A percentile compares a stretch with the other conserved stretches of the same genome.
Evolutionary conservation across 352 stramenopile species (phyloP).

Genomic region (Phytophthora ohioensis): DNA sequence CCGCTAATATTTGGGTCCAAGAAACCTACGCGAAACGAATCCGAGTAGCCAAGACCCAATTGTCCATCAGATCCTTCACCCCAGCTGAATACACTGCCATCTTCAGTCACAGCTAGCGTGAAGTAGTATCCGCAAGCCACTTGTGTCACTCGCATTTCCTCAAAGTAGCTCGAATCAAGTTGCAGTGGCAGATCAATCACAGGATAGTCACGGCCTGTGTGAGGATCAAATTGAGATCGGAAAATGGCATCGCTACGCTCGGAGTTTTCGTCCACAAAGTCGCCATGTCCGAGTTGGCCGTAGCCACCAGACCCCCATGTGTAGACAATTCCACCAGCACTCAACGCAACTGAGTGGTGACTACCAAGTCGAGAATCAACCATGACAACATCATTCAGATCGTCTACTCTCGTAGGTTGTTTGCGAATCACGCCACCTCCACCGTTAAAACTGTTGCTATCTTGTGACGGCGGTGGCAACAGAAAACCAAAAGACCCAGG

Average conservation of each 20-base stretch:
- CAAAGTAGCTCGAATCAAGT: slow-evolving; percentile 75
- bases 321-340: slow-evolving; percentile 63
- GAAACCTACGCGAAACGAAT: slow-evolving; percentile 74
- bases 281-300: slow-evolving; percentile 77
- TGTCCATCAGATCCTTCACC: slow-evolving; percentile 81
- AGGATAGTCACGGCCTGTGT: slow-evolving; percentile 72
- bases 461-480: slow-evolving; percentile 33
- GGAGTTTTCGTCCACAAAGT: slow-evolving; percentile 44
- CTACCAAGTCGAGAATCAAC: slow-evolving; percentile 55
- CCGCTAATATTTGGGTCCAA: slow-evolving; percentile 75
- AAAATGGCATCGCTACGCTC: slow-evolving; percentile 63
- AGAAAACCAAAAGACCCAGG: slow-evolving; percentile 75
- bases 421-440: slow-evolving; percentile 33
- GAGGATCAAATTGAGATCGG: slow-evolving; percentile 70
- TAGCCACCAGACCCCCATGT: slow-evolving; percentile 78
- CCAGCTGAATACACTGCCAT: slow-evolving; percentile 78
- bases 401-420: slow-evolving; percentile 67
- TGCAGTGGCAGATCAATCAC: slow-evolving; percentile 75
- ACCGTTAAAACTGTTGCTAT: slow-evolving; percentile 12
- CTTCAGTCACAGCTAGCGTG: slow-evolving; percentile 71
- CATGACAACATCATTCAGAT: slow-evolving; percentile 68
- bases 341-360: slow-evolving; percentile 79
- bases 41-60: slow-evolving; percentile 67
- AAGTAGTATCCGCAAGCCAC: slow-evolving; percentile 84
- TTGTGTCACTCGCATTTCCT: slow-evolving; percentile 75